These are phyloP conservation scores for Suhomyces prunicola DNA, from an alignment of 805 yeast species.

Conservation along the genomic window DNA sequence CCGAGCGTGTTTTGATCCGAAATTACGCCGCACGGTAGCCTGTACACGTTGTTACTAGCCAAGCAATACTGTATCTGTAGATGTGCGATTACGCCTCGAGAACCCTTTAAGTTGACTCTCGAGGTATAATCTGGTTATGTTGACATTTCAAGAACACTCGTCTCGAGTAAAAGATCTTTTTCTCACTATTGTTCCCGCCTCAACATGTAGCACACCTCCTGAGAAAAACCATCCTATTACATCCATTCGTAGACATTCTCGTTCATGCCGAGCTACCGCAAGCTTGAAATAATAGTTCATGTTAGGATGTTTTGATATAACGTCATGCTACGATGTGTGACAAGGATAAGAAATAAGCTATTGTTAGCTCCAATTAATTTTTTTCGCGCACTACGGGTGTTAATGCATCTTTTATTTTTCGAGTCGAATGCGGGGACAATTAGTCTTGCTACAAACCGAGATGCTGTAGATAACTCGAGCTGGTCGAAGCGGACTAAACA, in stretches of 20 bases:
- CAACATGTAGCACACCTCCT: too few relatives aligned
- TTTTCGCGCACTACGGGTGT: background rate
- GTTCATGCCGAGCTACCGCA: too few relatives aligned
- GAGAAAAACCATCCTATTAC: too few relatives aligned
- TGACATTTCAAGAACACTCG: background rate
- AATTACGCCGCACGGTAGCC: background rate
- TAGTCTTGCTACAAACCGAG: background rate
- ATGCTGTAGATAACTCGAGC: background rate
- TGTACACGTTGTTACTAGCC: background rate
- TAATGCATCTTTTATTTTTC: background rate
- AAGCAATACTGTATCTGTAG: background rate
- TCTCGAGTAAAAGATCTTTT: background rate
- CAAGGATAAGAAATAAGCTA: background rate
- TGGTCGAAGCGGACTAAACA: too few relatives aligned
- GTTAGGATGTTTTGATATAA: too few relatives aligned
- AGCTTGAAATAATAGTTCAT: too few relatives aligned
- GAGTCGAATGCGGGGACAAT: background rate
- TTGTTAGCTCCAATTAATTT: background rate
- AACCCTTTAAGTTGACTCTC: background rate
- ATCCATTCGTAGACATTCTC: too few relatives aligned
- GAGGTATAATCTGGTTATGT: background rate
- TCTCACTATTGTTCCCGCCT: too few relatives aligned
- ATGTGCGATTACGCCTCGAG: background rate
- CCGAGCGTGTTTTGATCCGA: background rate
- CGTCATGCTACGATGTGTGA: background rate